Evolutionary conservation across 768 basidiomycete species (phyloP).

Genomic region (Lentinus brumalis): DNA sequence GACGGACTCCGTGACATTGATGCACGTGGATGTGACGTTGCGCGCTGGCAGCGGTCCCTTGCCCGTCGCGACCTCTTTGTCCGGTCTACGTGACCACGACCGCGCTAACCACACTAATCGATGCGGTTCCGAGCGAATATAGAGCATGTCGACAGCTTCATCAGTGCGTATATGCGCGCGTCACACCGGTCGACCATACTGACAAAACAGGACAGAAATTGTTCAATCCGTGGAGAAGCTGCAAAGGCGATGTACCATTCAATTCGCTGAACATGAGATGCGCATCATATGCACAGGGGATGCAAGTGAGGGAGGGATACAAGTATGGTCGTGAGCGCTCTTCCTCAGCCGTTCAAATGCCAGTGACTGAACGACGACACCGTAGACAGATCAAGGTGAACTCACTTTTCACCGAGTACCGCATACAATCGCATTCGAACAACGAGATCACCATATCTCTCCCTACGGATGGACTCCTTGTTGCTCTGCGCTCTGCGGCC

Average conservation of each 20-base stretch:
- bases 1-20: background rate
- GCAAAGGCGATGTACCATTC: conserved; percentile 82
- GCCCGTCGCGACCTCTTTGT: background rate
- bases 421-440: conserved; percentile 83
- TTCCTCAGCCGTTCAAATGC: background rate
- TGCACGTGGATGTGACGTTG: conserved; percentile 7
- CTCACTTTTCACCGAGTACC: conserved; percentile 73
- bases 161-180: conserved; percentile 11
- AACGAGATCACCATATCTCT: conserved; percentile 82
- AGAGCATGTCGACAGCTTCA: conserved; percentile 57
- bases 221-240: conserved; percentile 83
- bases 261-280: conserved; percentile 73
- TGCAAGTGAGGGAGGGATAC: conserved; percentile 79
- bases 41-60: background rate
- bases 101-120: background rate
- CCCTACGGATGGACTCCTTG: conserved; percentile 71
- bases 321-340: conserved; percentile 74
- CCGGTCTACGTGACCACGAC: too few species aligned
- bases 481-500: conserved; percentile 62
- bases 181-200: background rate
- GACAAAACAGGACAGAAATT: conserved; percentile 49
- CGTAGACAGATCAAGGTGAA: conserved; percentile 63
- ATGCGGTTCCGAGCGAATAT: conserved; percentile 69
- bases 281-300: conserved; percentile 84
- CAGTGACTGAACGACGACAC: conserved; percentile 16